Base-by-base conservation (phyloP, 305 asterid species). In the Stenogyne calaminthoides region DNA sequence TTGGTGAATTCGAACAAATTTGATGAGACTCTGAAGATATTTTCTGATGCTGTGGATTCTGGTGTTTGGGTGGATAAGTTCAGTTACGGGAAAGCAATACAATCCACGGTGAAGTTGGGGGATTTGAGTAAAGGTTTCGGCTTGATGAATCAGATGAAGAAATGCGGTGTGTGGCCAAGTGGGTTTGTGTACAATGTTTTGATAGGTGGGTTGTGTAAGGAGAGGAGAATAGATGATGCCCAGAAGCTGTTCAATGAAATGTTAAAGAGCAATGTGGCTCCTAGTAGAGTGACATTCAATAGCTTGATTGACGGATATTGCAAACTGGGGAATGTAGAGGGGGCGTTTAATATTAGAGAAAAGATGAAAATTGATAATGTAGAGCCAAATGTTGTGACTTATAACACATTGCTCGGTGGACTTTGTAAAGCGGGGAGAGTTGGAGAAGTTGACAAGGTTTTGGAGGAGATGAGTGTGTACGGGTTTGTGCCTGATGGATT, bases 281-380 rank as follows among this genome's bases (percentile, higher is more conserved):
- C 86, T 1, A 83, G 78, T 75, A 78, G 69, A 60, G 89, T 87
- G 75, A 88, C 96, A 0, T 92, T 79, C 80, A 92, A 91, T 76
- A 83, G 84, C n/a, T 78, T 92, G 42, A 91, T 92, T 64, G 97
- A 91, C 77, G 95, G 95, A 59, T 80, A 76, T 70, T 91, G 97
- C 80, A 89, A 88, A 64, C 68, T 76, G 18, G 94, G 94, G 67
- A 73, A 81, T 49, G 51, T 92, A 32, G 90, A 82, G 14, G 77
- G 84, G 72, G 95, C 91, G 1, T 86, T 89, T 71, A 29, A 40
- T 54, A 60, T 87, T 54, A 76, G 83, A 60, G 91, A 85, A 19
- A 81, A 47, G 83, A 87, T 91, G 96, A 85, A 76, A 71, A 59
- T 39, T 65, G 82, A 69, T 77, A 65, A 78, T 5, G 87, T 91